Conservation (phyloP, 2,329 filamentous ascomycete species). For the Ceratocystis lukuohia region DNA sequence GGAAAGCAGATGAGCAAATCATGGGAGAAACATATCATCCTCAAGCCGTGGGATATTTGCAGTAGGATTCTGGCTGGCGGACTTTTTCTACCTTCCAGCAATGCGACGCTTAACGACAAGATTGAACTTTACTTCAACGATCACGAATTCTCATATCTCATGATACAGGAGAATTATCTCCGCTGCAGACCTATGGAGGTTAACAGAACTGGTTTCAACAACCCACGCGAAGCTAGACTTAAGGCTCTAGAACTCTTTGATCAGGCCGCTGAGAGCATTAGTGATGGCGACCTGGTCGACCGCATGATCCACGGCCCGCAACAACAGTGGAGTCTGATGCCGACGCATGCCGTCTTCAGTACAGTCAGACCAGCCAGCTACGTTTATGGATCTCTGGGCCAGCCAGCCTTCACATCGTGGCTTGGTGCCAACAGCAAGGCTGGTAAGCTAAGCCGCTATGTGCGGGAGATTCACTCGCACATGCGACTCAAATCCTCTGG, state of each 20-base stretch:
- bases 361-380: constrained; percentile 86
- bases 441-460: constrained; percentile 60
- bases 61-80: constrained; percentile 80
- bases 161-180: constrained; percentile 98
- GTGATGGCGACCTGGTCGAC: constrained; percentile 89
- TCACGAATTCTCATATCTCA: constrained; percentile 91
- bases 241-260: constrained; percentile 80
- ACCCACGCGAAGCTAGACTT: constrained; percentile 55
- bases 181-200: constrained; percentile 61
- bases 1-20: constrained; percentile 91
- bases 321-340: constrained; percentile 98
- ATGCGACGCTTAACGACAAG: constrained; percentile 86
- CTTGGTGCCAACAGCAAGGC: constrained; percentile 88
- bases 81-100: constrained; percentile 72
- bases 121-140: constrained; percentile 99
- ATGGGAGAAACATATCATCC: constrained; percentile 93
- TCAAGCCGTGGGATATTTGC: constrained; percentile 98
- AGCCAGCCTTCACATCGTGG: constrained; percentile 76
- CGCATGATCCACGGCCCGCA: constrained; percentile 97
- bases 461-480: constrained; percentile 92
- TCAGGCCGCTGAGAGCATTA: constrained; percentile 86
- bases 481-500: constrained; percentile 87
- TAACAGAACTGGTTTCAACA: constrained; percentile 39
- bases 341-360: constrained; percentile 86
- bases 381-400: constrained; percentile 62